phyloP scores from a whole-genome alignment of 306 rosid species.

The Quercus berberidifolia region DNA sequence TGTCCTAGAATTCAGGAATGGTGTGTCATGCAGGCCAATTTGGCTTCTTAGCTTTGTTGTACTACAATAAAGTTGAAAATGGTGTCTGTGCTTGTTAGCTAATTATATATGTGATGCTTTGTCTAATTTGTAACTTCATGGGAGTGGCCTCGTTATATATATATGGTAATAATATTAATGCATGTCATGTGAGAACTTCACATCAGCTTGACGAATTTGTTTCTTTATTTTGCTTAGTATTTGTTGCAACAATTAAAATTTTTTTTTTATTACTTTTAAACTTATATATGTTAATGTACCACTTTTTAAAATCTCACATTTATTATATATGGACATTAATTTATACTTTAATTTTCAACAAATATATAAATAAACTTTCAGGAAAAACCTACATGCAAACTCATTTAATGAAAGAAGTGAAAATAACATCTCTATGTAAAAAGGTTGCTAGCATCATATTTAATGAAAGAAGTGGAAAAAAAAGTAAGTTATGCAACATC shows the following conservation, averaged over 20 bases:
- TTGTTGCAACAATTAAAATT: too few relatives aligned
- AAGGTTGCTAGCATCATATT: background rate
- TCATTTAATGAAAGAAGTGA: too few relatives aligned
- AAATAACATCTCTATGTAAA: too few relatives aligned
- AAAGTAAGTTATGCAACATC: too few relatives aligned
- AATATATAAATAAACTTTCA: too few relatives aligned
- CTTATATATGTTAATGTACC: too few relatives aligned
- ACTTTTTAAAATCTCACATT: too few relatives aligned
- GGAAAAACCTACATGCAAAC: too few relatives aligned
- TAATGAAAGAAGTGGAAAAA: too few relatives aligned
- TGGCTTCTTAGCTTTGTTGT: background rate
- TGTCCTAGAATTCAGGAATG: background rate
- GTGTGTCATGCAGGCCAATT: background rate
- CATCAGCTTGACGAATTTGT: background rate
- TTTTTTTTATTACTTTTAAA: too few relatives aligned
- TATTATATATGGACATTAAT: too few relatives aligned
- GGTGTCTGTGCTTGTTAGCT: background rate
- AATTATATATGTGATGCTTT: background rate
- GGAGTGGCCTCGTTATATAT: background rate
- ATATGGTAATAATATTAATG: background rate
- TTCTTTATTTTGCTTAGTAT: background rate
- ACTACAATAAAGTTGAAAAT: background rate
- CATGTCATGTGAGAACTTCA: background rate
- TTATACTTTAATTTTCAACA: too few relatives aligned
- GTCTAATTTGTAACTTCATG: background rate